Base-by-base conservation (phyloP, 2,329 filamentous ascomycete genomes). In the Scytalidium sp. region DNA sequence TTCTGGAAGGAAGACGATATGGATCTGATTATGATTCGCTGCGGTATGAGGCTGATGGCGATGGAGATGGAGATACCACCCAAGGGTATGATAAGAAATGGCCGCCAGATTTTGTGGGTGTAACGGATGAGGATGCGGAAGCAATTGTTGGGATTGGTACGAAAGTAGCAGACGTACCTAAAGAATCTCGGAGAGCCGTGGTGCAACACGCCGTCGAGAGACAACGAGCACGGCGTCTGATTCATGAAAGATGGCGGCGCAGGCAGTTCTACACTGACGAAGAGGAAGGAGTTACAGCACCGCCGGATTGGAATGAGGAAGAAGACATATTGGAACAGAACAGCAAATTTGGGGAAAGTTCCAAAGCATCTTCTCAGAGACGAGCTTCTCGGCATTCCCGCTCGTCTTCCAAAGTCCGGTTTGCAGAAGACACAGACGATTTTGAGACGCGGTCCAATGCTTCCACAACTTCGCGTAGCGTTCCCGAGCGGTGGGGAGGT, bases 191-290 rank as follows among this genome's bases (percentile, higher is more conserved):
- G 13, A 54, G 48, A 41, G 53, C 54, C 7, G 60, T 66, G 15
- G 52, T 64, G 20, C 50, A 50, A 20, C 56, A 63, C 47, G 58
- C 59, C 10, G 45, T 58, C 2, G 53, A 56, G 21, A 56, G 62
- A 29, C 54, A 58, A 27, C 50, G 52, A 19, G 53, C 60, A 17
- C 54, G 61, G 32, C 52, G 51, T 22, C 50, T 58, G 17, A 72
- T 90, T 29, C 77, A 86, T 58, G 82, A 92, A 47, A 78, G 89
- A 45, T 94, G 89, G 89, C 81, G 80, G 60, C 79, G 87, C 51
- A 78, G 90, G 42, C 82, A 85, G 36, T 95, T 94, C 60, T 95
- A 94, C 60, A 79, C 90, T 1, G 90, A 95, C 50, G 87, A 91
- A 66, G 90, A 95, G 70, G 90, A 95, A 66, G 90, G 90, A 2